phyloP scores from a whole-genome alignment of 1,139 yeast species.

The Trichomonascaceae sp. region DNA sequence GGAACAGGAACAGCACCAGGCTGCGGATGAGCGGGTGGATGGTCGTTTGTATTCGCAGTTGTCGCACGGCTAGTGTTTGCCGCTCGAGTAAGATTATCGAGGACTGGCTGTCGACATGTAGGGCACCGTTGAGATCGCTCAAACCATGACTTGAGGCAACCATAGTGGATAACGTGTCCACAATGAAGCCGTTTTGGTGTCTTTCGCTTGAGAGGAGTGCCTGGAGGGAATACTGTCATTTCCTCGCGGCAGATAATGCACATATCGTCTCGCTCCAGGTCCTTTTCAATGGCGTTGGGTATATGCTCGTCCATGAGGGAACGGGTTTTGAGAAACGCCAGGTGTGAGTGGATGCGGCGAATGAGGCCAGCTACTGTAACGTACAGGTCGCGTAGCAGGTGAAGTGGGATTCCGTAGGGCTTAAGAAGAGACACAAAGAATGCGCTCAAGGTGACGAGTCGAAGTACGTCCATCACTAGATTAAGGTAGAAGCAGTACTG shows the following conservation, averaged over 20 bases:
- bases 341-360: conserved; percentile 39
- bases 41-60: no score
- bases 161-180: conserved; percentile 79
- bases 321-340: conserved; percentile 46
- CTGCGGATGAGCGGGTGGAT: not conserved
- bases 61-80: conserved; percentile 3
- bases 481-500: conserved; percentile 48
- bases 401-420: conserved; percentile 46
- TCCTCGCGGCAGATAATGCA: conserved; percentile 84
- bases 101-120: conserved; percentile 69
- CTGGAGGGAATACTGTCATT: conserved; percentile 38
- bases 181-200: conserved; percentile 69
- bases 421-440: conserved; percentile 36
- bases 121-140: conserved; percentile 90
- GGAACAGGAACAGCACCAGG: not conserved
- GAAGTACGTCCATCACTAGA: conserved; percentile 30
- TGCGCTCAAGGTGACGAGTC: conserved; percentile 36
- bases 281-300: conserved; percentile 43
- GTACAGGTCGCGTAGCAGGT: conserved; percentile 55
- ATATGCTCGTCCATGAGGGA: conserved; percentile 54
- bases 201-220: not conserved
- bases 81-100: conserved; percentile 10
- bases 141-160: conserved; percentile 87
- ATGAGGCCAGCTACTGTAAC: conserved; percentile 38
- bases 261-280: conserved; percentile 45